Evolutionary conservation across 192 early-diverging fungal genomes (phyloP), one percentile per base, ranked within the genome.

Genomic region (Funneliformis geosporum): DNA sequence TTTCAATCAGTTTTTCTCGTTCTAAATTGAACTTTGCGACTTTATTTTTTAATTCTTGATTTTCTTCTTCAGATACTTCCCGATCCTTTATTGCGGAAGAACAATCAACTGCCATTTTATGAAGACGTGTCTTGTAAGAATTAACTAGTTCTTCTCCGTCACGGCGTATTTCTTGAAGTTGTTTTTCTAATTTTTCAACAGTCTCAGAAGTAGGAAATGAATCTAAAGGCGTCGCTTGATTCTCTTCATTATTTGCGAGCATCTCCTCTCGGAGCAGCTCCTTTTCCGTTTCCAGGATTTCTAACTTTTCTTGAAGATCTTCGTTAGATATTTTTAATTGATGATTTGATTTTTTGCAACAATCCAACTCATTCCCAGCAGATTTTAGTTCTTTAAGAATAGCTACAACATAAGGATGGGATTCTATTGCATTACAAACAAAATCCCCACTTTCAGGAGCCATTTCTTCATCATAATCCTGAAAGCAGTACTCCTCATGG

Each of bases 11-110:
- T 38, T 74, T 47, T 14, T 27, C 21, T 38, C 46, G 16, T 39
- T 42, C 25, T 38, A 55, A 55, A 27, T 10, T 74, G 59, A 74
- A 50, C n/a, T 28, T 25, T 28, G 23, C 18, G 4, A 74, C 38
- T 59, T 74, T 47, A 18, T 23, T 23, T 23, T 25, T 43, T 10
- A 23, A 43, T 2, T 40, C 40, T 16, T 50, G 23, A 21, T 47
- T 73, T 50, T 73, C 39, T 8, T 73, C 70, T 23, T 73, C 70
- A 28, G 16, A 73, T 16, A 47, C 23, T 27, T 73, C 18, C 25
- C 42, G 70, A 42, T 46, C n/a, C 12, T 43, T 73, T 55, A 55
- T 6, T 6, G 18, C 18, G 6, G 50, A 55, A 55, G 50, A 21
- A n/a, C 18, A 55, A 55, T 55, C 50, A 21, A 21, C 50, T 6